Conservation (phyloP, 2,329 filamentous ascomycete genomes). For the Phyllosticta ampelicida region DNA sequence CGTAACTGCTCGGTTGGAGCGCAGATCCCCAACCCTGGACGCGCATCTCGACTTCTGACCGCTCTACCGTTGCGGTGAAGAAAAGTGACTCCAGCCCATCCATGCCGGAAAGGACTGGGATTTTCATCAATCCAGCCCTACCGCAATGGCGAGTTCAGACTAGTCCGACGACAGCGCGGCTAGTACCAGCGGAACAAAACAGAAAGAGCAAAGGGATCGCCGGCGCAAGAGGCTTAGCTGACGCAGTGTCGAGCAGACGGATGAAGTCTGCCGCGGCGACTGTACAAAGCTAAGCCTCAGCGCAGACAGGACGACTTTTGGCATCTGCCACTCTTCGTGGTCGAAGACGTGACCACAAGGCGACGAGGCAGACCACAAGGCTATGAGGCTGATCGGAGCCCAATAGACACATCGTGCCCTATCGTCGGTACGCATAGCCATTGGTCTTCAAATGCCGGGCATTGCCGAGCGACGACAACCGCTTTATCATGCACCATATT, state of each 20-base stretch:
- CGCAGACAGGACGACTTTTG: neutral
- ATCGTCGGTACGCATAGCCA: neutral
- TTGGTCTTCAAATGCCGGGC: neutral
- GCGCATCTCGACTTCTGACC: neutral
- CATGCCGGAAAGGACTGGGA: neutral
- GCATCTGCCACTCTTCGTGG: neutral
- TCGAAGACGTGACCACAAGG: neutral
- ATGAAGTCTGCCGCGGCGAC: neutral
- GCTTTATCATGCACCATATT: neutral
- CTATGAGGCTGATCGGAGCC: neutral
- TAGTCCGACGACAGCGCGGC: neutral
- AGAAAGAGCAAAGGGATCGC: neutral
- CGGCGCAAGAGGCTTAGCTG: neutral
- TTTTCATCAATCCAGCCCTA: neutral
- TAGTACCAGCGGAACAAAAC: neutral
- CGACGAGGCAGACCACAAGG: neutral
- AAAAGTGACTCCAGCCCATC: neutral
- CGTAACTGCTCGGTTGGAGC: neutral
- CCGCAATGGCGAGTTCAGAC: neutral
- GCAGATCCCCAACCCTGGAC: neutral
- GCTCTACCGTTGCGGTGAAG: neutral
- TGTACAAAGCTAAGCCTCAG: neutral
- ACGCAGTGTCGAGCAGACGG: neutral
- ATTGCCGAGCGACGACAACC: neutral
- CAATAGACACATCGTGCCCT: neutral